A percentile compares a stretch with the other conserved stretches of the same genome.
Conservation (phyloP, 176 grass and related monocot genomes). For the Phragmites australis region DNA sequence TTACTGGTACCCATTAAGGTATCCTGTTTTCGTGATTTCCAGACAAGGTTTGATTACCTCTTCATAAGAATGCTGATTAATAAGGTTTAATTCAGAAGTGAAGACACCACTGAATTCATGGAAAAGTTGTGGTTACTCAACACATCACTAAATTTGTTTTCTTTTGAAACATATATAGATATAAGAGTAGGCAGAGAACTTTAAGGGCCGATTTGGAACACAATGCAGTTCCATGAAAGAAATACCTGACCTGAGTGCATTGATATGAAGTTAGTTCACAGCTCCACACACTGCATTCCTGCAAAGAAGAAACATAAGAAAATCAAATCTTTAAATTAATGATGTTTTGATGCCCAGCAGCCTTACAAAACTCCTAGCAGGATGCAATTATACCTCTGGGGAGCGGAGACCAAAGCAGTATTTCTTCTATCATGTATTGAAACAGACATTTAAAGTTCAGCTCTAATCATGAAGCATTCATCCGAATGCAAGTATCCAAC, state of each 20-base stretch:
- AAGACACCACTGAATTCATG: not conserved
- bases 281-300: not conserved
- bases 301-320: not conserved
- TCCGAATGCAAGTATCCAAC: not conserved
- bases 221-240: slow-evolving; percentile 8
- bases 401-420: not conserved
- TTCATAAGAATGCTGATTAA: not conserved
- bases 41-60: not conserved
- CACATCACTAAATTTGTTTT: not conserved
- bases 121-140: not conserved
- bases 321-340: not conserved
- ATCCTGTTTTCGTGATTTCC: not conserved
- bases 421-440: not conserved
- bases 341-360: not conserved
- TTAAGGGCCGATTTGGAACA: not conserved
- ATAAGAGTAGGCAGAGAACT: not conserved
- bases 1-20: not conserved
- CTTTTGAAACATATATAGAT: not conserved
- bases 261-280: not conserved
- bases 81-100: not conserved
- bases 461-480: not conserved
- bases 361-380: not conserved
- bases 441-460: not conserved
- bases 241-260: slow-evolving; percentile 29
- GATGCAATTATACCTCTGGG: slow-evolving; percentile 5